Evolutionary conservation across 2,329 filamentous ascomycete genomes (phyloP).

Genomic region (Sporothrix dimorphospora): DNA sequence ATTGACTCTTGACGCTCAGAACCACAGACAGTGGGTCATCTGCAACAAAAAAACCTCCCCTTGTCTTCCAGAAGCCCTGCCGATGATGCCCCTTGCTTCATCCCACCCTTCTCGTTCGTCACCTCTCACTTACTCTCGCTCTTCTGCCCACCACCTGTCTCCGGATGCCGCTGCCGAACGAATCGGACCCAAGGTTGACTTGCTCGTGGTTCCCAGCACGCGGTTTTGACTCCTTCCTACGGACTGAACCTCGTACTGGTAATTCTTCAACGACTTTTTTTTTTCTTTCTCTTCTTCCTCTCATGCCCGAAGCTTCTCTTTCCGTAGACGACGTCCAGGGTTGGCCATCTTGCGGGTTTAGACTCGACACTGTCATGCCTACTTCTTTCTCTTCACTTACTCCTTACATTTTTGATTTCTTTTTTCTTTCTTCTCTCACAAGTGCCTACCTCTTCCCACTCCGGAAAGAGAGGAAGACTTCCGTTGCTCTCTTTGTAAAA

Average conservation of each 20-base stretch:
- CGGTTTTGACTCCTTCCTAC: background rate
- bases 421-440: background rate
- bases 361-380: background rate
- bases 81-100: background rate
- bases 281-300: background rate
- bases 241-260: background rate
- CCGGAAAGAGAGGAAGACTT: background rate
- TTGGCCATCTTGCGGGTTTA: background rate
- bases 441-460: background rate
- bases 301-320: background rate
- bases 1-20: background rate
- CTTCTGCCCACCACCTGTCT: background rate
- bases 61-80: slow-evolving; percentile 13
- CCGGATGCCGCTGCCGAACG: slow-evolving; percentile 18
- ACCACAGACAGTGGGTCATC: slow-evolving; percentile 13
- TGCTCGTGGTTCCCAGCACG: background rate
- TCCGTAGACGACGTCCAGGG: background rate
- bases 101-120: no score
- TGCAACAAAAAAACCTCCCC: background rate
- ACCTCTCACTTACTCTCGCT: background rate
- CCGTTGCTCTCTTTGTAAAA: background rate
- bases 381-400: background rate
- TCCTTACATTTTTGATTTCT: background rate
- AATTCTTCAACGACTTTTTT: background rate
- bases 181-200: slow-evolving; percentile 13